Percentiles rank a stretch among this genome's conserved stretches.
Evolutionary conservation across 106 monocot genomes (phyloP).

Genomic region (Triglochin maritima): DNA sequence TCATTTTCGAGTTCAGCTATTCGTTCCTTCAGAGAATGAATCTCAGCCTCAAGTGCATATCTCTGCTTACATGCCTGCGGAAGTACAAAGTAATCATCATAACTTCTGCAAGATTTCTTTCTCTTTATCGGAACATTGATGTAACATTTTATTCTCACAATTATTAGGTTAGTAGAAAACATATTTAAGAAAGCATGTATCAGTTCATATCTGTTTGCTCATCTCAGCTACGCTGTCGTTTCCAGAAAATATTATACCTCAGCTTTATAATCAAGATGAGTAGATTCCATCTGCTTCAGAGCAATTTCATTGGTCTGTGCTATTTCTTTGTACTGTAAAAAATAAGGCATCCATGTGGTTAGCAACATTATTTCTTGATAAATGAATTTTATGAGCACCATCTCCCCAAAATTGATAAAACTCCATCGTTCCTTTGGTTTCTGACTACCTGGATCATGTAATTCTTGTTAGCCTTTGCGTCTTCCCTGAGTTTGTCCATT

Average conservation of each 20-base stretch:
- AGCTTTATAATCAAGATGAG: conserved; percentile 59
- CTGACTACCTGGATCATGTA: conserved; percentile 76
- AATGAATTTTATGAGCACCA: too few relatives aligned
- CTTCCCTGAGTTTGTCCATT: conserved; percentile 67
- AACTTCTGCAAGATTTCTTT: neutral
- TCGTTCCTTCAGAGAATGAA: conserved; percentile 36
- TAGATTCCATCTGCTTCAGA: conserved; percentile 77
- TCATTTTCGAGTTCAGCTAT: conserved; percentile 52
- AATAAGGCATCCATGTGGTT: neutral
- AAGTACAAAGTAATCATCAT: neutral
- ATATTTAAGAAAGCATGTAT: neutral
- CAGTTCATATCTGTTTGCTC: neutral
- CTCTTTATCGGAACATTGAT: too few relatives aligned
- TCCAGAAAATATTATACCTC: conserved; percentile 35
- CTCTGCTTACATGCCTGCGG: conserved; percentile 50
- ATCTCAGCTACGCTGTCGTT: neutral
- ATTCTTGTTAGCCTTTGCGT: conserved; percentile 60
- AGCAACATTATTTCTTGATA: too few relatives aligned
- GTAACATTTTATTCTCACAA: too few relatives aligned
- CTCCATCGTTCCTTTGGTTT: neutral
- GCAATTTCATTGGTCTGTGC: conserved; percentile 77
- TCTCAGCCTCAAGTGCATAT: conserved; percentile 52
- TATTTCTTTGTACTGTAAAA: conserved; percentile 84
- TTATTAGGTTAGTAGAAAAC: too few relatives aligned
- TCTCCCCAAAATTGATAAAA: too few relatives aligned